These are phyloP conservation scores for Myrica gale DNA, from an alignment of 306 rosid genomes.

Conservation along the genomic window DNA sequence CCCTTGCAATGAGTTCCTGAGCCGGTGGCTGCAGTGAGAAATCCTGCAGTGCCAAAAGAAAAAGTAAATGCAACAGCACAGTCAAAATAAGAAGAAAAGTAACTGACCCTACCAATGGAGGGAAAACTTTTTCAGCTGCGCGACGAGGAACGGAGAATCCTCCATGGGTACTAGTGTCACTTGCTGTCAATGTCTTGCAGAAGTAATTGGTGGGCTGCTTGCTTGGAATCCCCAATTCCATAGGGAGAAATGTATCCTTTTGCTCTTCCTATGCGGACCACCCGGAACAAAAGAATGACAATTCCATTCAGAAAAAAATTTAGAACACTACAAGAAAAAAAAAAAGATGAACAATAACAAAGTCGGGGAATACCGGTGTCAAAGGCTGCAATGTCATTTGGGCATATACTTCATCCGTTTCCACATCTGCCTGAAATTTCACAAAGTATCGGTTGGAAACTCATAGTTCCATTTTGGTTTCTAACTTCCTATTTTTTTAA, in stretches of 20 bases:
- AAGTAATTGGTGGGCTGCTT: slow-evolving; percentile 85
- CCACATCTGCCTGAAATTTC: slow-evolving; percentile 85
- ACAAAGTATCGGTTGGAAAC: slow-evolving; percentile 17
- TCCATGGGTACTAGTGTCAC: slow-evolving; percentile 91
- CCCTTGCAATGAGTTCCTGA: slow-evolving; percentile 82
- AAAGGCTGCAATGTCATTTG: slow-evolving; percentile 91
- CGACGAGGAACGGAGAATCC: slow-evolving; percentile 96
- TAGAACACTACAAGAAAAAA: neutral
- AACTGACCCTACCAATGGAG: slow-evolving; percentile 57
- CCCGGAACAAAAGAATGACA: slow-evolving; percentile 18
- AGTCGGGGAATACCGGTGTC: slow-evolving; percentile 56
- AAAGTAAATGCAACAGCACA: slow-evolving; percentile 27
- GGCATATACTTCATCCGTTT: slow-evolving; percentile 92
- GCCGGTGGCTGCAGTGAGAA: slow-evolving; percentile 83
- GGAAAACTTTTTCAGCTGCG: slow-evolving; percentile 90
- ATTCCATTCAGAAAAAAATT: slow-evolving; percentile 7
- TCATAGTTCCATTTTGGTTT: neutral
- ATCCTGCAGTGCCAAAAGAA: slow-evolving; percentile 51
- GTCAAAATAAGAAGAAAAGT: slow-evolving; percentile 16
- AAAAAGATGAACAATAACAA: neutral
- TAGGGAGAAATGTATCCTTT: slow-evolving; percentile 87
- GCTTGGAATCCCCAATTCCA: slow-evolving; percentile 82
- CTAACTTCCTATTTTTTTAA: neutral
- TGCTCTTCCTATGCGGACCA: slow-evolving; percentile 66
- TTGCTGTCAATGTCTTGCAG: slow-evolving; percentile 88